phyloP scores from a whole-genome alignment of 169 alveolate species.

The Eimeria necatrix region DNA sequence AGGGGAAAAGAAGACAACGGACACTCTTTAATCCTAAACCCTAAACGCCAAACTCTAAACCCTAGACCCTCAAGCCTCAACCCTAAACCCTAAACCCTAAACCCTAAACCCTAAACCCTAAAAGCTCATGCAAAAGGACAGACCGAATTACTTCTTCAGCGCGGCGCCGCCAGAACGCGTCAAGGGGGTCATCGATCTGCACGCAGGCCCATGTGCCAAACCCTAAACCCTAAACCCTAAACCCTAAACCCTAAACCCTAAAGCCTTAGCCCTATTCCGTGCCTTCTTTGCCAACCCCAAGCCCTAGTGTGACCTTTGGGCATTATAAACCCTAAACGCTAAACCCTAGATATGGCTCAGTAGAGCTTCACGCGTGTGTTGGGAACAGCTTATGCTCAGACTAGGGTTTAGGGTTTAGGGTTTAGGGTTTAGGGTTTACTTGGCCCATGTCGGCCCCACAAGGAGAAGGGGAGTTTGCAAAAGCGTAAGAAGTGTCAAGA shows the following conservation, averaged over 20 bases:
- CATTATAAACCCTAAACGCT: too few species aligned
- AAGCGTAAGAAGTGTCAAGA: conserved; percentile 39
- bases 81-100: conserved; percentile 46
- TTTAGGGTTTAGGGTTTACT: conserved; percentile 61
- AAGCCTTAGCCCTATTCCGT: not conserved
- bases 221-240: conserved; percentile 50
- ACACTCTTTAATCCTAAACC: not conserved
- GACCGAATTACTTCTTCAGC: conserved; percentile 62
- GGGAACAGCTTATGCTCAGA: too few species aligned
- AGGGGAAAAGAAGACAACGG: not conserved
- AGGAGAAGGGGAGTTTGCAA: conserved; percentile 39
- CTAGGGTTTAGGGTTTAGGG: conserved; percentile 45
- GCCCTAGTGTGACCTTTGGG: too few species aligned
- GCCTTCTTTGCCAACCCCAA: too few species aligned
- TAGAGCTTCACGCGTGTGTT: too few species aligned
- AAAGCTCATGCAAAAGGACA: not conserved
- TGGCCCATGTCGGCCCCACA: conserved; percentile 39
- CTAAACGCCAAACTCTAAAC: not conserved
- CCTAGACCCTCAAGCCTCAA: not conserved
- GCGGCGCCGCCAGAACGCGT: conserved; percentile 59
- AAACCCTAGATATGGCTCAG: too few species aligned
- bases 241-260: not conserved
- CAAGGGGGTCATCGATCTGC: conserved; percentile 54
- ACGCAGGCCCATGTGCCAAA: not conserved
- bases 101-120: conserved; percentile 64